Base-by-base conservation (phyloP, 805 yeast species). In the Nakazawaea anatomiae region DNA sequence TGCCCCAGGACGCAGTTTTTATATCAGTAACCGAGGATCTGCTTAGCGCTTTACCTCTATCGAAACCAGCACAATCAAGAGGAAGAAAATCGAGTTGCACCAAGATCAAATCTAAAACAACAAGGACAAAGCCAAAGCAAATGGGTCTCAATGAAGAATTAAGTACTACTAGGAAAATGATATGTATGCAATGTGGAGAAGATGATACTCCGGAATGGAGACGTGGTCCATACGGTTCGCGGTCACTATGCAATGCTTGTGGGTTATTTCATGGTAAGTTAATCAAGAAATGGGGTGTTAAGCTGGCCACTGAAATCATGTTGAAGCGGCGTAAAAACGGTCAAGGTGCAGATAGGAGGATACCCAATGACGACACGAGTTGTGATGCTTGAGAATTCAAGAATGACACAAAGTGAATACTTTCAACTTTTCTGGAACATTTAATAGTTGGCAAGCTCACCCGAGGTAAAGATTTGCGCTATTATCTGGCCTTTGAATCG, bases 121-220 rank as follows among this genome's bases (percentile, higher is more conserved):
- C 27, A 43, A 31, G 32, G 32, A 14, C 10, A 43, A 31, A 44
- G 32, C 7, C 18, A 25, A 43, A 18, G n/a, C 46, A 18, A 34
- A 32, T 9, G 31, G 64, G 48, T 4, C 52, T 70, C 14, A 69
- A 68, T 36, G 66, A 65, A 39, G 74, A 68, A 27, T 58, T 70
- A 25, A 65, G 73, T 44, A 49, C 60, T 11, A 63, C 58, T 47
- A 60, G 62, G 5, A 62, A 62, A 41, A 53, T 60, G 6, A 55
- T 63, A 7, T 86, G 92, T 59, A 61, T 70, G 36, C 96, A 89
- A 58, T 90, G 97, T 68, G 83, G 84, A 0, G 79, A 84, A 2
- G 73, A 73, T 31, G 81, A 80, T 44, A 87, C 96, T 0, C 97
- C 97, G 0, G 97, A 91, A 65, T 90, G 97, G 97, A 75, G 97